Percentiles rank a stretch among this genome's conserved stretches.
Evolutionary conservation across 805 yeast species (phyloP).

Genomic region (Lipomyces oligophaga): DNA sequence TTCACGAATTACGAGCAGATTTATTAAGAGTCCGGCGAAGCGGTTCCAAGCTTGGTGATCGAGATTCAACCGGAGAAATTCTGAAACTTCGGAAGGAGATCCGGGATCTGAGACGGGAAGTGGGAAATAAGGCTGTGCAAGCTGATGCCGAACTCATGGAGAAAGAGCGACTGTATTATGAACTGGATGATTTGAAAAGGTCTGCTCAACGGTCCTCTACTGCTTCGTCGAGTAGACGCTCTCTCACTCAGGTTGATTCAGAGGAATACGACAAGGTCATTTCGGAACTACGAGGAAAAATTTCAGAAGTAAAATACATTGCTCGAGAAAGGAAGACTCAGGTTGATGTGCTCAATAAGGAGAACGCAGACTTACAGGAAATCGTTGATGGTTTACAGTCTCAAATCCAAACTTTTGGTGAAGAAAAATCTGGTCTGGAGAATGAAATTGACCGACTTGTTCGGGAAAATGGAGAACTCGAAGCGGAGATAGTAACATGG

Average conservation of each 20-base stretch:
- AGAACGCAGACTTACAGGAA: constrained; percentile 24
- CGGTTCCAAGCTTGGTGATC: constrained; percentile 13
- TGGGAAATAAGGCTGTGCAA: constrained; percentile 13
- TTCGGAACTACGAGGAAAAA: constrained; percentile 15
- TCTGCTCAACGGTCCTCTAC: constrained; percentile 10
- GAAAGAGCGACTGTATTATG: constrained; percentile 20
- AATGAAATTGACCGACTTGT: constrained; percentile 14
- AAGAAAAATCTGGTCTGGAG: constrained; percentile 11
- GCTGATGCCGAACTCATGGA: constrained; percentile 13
- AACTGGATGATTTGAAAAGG: constrained; percentile 20
- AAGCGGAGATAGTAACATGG: constrained; percentile 24
- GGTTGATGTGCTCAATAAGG: constrained; percentile 24
- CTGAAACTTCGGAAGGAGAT: constrained; percentile 16
- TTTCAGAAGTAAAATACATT: constrained; percentile 18
- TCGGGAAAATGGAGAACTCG: constrained; percentile 15
- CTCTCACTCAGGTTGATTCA: constrained; percentile 7
- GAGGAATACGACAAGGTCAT: constrained; percentile 17
- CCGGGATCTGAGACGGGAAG: constrained; percentile 24
- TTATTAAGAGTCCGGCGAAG: constrained; percentile 19
- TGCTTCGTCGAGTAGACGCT: not conserved
- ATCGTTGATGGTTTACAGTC: constrained; percentile 13
- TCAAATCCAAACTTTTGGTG: constrained; percentile 10
- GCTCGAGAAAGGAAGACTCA: constrained; percentile 27
- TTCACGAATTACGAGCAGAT: constrained; percentile 14
- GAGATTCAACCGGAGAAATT: constrained; percentile 16